Percentiles rank a stretch among this genome's conserved stretches.
These are phyloP conservation scores for Ceratonia siliqua DNA, from an alignment of 306 rosid genomes.

Conservation along the genomic window DNA sequence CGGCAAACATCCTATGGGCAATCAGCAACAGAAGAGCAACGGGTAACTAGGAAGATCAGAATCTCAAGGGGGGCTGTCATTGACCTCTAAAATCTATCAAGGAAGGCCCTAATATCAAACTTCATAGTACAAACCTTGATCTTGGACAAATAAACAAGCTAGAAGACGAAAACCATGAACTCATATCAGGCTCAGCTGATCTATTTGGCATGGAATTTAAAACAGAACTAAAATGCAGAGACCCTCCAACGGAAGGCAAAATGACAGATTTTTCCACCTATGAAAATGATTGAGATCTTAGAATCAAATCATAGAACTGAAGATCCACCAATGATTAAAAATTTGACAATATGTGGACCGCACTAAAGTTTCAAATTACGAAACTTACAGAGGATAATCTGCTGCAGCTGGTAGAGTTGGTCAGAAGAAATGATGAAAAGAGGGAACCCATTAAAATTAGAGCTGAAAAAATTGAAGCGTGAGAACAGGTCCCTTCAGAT, in stretches of 20 bases:
- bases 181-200: constrained; percentile 12
- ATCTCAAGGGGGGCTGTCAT: neutral
- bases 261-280: neutral
- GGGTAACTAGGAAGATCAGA: constrained; percentile 18
- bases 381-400: constrained; percentile 45
- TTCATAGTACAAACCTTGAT: constrained; percentile 2
- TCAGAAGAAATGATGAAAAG: constrained; percentile 52
- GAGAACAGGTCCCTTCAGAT: constrained; percentile 43
- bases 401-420: constrained; percentile 45
- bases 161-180: constrained; percentile 28
- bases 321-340: constrained; percentile 31
- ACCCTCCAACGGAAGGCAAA: constrained; percentile 34
- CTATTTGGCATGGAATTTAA: constrained; percentile 13
- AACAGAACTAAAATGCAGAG: constrained; percentile 32
- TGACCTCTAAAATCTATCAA: neutral
- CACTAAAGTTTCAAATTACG: constrained; percentile 31
- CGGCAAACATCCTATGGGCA: constrained; percentile 20
- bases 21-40: constrained; percentile 30
- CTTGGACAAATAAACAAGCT: constrained; percentile 28
- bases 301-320: constrained; percentile 26
- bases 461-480: constrained; percentile 42
- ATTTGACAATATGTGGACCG: constrained; percentile 36
- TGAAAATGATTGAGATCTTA: constrained; percentile 25
- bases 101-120: constrained; percentile 9
- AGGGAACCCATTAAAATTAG: constrained; percentile 48